Evolutionary conservation across 2,329 filamentous ascomycete genomes (phyloP), one percentile per base, ranked within the genome.

Genomic region (Xylariales sp.): DNA sequence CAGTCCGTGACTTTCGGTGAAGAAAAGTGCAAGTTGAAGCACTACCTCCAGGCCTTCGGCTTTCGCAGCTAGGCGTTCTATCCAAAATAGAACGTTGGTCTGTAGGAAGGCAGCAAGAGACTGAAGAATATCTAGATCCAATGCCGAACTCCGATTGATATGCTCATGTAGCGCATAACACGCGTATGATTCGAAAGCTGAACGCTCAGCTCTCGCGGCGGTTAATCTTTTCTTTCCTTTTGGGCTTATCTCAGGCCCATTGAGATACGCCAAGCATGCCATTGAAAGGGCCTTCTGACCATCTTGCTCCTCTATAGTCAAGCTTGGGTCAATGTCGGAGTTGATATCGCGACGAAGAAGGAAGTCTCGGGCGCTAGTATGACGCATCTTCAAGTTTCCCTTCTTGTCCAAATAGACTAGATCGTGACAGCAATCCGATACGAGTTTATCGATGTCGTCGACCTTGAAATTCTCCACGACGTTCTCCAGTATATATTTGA

Each of bases 331-430:
- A n/a, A n/a, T n/a, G 33, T 63, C 60, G 2, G 58, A 58, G 10
- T 56, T 47, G 0, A 54, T 35, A 3, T 47, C 41, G 5, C 40
- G 31, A 14, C 39, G 44, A 11, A 62, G 8, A 16, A 59, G 51
- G 31, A 61, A 62, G 42, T 57, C 51, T 41, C 60, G 54, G 15
- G 62, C 64, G 11, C 65, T 68, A 38, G 61, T 54, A 46, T 69
- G 66, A 16, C 66, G 50, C 51, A 67, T 59, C 25, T 60, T 51
- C 2, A 66, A 52, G 34, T 46, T 55, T 8, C 48, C 50, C 16
- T 48, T 48, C 18, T 53, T 57, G 45, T 66, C 62, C 10, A 67
- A 48, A n/a, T 49, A 41, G 4, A 67, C 59, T 16, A 68, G 51
- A 34, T 68, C 59, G 5, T 63, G 62, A 44, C 60, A 64, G 2